Evolutionary conservation across 345 rosid species (phyloP), one percentile per base, ranked within the genome.

Genomic region (Salix purpurea): DNA sequence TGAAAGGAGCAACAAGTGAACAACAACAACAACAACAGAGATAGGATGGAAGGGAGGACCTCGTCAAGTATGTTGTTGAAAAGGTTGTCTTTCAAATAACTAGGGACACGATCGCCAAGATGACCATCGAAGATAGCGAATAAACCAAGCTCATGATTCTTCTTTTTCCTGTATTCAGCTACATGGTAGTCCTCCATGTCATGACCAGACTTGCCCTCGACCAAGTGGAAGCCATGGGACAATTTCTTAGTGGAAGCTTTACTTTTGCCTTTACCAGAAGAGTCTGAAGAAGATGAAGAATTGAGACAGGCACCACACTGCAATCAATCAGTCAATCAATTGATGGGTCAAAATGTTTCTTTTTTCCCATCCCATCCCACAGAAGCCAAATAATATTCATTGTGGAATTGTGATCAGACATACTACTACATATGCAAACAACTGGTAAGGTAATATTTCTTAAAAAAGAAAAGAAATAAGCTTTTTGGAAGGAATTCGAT

Each of bases 121-220:
- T 88, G 91, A 28, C 91, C 91, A 61, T 88, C 91, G n/a, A 84
- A 86, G 71, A 88, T 86, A 28, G 89, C 91, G 73, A 88, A 88
- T 37, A 88, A 81, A 18, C 91, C 91, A 50, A 88, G 89, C 65
- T 79, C 87, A 52, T 86, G 89, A 74, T 80, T 81, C 81, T 76
- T 84, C 69, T 60, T 80, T 76, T 80, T 84, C 21, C 81, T 69
- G 79, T 86, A 88, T 71, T 88, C 89, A 30, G 91, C 91, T 18
- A 88, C 81, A 75, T 83, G 91, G 77, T 88, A 88, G 74, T 88
- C 91, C 76, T 88, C 91, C 91, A 88, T 88, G 46, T 86, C 85
- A 80, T 88, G 91, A 10, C 91, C 91, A n/a, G 91, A 88, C 76
- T 80, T 86, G 8, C 91, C 91, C 80, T 88, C 89, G 15, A 86